Conservation (phyloP, 352 stramenopile genomes). For the Aphanomyces invadans region DNA sequence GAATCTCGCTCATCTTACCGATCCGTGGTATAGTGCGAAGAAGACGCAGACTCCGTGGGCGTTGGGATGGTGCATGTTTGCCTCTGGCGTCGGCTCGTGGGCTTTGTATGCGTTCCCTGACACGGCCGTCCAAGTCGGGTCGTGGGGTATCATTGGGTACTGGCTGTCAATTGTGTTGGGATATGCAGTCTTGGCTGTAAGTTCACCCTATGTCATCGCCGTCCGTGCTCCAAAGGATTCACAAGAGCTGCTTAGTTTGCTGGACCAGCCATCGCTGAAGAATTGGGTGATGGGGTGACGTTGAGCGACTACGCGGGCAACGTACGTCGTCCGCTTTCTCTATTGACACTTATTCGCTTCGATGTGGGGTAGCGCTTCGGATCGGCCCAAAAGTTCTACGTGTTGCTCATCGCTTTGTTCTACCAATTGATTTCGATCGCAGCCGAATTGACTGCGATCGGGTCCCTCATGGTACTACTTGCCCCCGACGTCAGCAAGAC, state of each 20-base stretch:
- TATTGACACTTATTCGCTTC: background rate
- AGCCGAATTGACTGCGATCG: conserved; percentile 60
- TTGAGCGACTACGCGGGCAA: conserved; percentile 59
- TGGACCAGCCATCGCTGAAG: conserved; percentile 10
- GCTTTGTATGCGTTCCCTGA: conserved; percentile 69
- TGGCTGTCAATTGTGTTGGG: conserved; percentile 51
- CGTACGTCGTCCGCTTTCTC: conserved; percentile 30
- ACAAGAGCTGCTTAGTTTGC: too few species aligned
- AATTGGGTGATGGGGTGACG: conserved; percentile 62
- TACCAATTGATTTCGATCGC: conserved; percentile 78
- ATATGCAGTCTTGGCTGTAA: conserved; percentile 46
- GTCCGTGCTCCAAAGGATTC: too few species aligned
- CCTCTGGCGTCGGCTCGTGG: conserved; percentile 64
- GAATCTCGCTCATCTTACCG: too few species aligned
- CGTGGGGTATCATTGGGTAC: conserved; percentile 73
- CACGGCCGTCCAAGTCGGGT: conserved; percentile 59
- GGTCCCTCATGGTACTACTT: conserved; percentile 42
- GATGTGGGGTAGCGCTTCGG: conserved; percentile 59
- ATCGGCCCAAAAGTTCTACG: conserved; percentile 56
- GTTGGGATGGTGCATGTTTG: conserved; percentile 75
- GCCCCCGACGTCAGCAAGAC: conserved; percentile 41
- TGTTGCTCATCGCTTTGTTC: conserved; percentile 58
- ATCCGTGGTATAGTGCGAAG: conserved; percentile 64
- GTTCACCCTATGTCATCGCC: too few species aligned
- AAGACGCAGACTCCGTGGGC: conserved; percentile 48